phyloP scores from a whole-genome alignment of 2,329 filamentous ascomycete genomes.

The Microdochium paspali region DNA sequence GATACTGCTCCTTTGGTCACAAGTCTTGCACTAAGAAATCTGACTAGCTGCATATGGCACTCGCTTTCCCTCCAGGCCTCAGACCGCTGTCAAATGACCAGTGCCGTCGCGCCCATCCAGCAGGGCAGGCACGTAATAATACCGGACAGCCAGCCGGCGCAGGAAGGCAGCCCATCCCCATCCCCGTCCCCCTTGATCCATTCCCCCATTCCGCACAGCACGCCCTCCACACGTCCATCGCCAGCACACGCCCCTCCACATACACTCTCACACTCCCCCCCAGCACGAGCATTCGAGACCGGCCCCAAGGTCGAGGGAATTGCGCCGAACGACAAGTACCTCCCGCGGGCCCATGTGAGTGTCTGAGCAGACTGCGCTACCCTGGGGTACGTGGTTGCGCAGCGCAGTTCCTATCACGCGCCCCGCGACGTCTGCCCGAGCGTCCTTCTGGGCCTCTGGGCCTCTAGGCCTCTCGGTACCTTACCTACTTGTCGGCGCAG shows the following conservation, averaged over 20 bases:
- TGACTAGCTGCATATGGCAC: not conserved
- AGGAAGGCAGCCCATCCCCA: not conserved
- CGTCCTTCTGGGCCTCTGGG: not conserved
- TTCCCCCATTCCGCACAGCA: not conserved
- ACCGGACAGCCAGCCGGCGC: too few species aligned
- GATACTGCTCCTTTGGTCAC: not conserved
- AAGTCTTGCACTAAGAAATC: not conserved
- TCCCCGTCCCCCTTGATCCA: not conserved
- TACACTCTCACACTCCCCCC: not conserved
- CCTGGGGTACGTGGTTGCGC: not conserved
- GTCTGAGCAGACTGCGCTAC: too few species aligned
- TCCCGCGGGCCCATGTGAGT: not conserved
- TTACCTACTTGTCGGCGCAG: not conserved
- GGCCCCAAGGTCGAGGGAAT: not conserved
- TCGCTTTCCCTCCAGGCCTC: not conserved
- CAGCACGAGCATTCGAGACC: not conserved
- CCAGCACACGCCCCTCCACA: not conserved
- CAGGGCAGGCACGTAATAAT: not conserved
- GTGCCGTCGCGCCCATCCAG: not conserved
- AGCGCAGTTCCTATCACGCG: not conserved
- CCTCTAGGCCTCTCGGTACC: not conserved
- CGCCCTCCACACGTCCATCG: not conserved
- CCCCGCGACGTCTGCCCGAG: not conserved
- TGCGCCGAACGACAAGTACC: slow-evolving; percentile 1
- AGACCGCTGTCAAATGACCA: not conserved